Conservation (phyloP, 495 filamentous ascomycete genomes). For the Aspergillus bertholletiae region DNA sequence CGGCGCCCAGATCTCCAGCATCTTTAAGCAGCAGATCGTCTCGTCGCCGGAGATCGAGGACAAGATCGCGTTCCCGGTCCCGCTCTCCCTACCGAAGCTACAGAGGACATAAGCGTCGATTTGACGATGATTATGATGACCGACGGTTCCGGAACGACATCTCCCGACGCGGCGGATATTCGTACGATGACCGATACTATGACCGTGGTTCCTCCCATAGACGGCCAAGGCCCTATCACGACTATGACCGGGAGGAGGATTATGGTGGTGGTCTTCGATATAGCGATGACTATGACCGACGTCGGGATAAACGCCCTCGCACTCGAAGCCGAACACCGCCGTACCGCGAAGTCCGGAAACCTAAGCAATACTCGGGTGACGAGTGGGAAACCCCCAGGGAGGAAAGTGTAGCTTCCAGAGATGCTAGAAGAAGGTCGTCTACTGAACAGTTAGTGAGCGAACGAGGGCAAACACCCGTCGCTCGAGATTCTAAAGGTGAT, state of each 20-base stretch:
- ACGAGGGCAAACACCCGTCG: slow-evolving; percentile 52
- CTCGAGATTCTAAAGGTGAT: slow-evolving; percentile 55
- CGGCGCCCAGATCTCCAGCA: slow-evolving; percentile 50
- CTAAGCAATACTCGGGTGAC: slow-evolving; percentile 39
- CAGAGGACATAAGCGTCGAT: slow-evolving; percentile 66
- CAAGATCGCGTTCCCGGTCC: slow-evolving; percentile 35
- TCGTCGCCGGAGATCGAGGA: slow-evolving; percentile 38
- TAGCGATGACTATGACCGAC: slow-evolving; percentile 57
- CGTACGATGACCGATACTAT: slow-evolving; percentile 33
- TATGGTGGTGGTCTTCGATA: slow-evolving; percentile 45
- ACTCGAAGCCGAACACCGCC: slow-evolving; percentile 60
- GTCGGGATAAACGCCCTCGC: slow-evolving; percentile 58
- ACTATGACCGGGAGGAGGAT: slow-evolving; percentile 59
- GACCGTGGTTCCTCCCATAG: slow-evolving; percentile 26
- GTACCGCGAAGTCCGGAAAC: slow-evolving; percentile 39
- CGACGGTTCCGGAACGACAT: slow-evolving; percentile 46
- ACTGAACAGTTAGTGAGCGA: slow-evolving; percentile 67
- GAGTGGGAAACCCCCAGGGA: slow-evolving; percentile 27
- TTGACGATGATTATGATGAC: slow-evolving; percentile 60
- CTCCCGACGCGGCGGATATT: slow-evolving; percentile 34
- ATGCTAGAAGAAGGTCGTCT: slow-evolving; percentile 33
- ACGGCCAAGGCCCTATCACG: slow-evolving; percentile 53
- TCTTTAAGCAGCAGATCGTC: slow-evolving; percentile 39
- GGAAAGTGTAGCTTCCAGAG: slow-evolving; percentile 14
- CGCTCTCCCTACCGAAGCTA: slow-evolving; percentile 41